Evolutionary conservation across 768 basidiomycete species (phyloP), one percentile per base, ranked within the genome.

Genomic region (Daedaleopsis sinensis): DNA sequence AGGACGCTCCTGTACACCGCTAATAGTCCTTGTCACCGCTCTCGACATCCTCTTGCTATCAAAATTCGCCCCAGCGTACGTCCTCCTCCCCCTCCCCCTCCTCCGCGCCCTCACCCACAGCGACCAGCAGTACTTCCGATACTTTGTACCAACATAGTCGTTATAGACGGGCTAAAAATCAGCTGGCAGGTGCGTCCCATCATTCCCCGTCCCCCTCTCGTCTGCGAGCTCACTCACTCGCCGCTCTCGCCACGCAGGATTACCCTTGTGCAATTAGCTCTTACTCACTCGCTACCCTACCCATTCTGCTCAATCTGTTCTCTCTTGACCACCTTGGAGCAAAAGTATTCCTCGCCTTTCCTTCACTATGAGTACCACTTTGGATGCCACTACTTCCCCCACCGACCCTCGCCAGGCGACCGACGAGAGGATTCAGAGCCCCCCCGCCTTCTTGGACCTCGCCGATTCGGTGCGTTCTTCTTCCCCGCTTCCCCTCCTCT

Each of bases 371-470:
- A 88, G 84, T 76, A 78, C 79, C 76, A 77, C 79, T 77, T 74
- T 82, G 79, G 86, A 91, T 79, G 85, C 86, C 76, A 83, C 84
- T 86, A 88, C 76, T 78, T 78, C 82, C 73, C 81, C 86, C 81
- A 83, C 79, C 83, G 86, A 90, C 88, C 84, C 84, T 86, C 83
- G 78, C 73, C 75, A 83, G 71, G 70, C 84, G 73, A 79, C 83
- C 55, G 88, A 88, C 71, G 88, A 85, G 66, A 81, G 87, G 74
- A 93, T 91, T 80, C 89, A 90, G 70, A 94, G 89, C 76, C 93
- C 93, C 19, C 91, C 93, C 65, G 93, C 93, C 59, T 95, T 95
- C 78, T 82, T 95, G 77, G 93, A 95, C 81, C 87, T 95, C 70
- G 93, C 93, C 61, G 93, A 95, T 78, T 94, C 93, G 68, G 93